Evolutionary conservation across 768 basidiomycete genomes (phyloP), one percentile per base, ranked within the genome.

Genomic region (Rhodotorula diobovata): DNA sequence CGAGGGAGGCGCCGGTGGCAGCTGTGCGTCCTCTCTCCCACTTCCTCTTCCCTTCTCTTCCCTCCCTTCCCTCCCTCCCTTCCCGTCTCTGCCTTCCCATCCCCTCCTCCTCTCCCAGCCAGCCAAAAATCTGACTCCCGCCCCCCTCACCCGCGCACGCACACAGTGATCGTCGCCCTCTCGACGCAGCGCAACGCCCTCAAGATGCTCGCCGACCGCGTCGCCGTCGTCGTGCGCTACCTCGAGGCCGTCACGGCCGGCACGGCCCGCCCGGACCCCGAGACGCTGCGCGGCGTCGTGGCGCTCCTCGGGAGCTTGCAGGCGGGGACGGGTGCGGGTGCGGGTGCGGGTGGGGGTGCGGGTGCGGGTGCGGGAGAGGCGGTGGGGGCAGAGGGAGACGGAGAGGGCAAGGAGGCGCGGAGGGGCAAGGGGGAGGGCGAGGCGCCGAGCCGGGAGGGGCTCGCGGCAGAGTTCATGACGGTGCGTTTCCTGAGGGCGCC

Each of bases 181-280:
- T 88, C 90, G 68, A 89, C 93, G 4, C 94, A 97, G 81, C 85
- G 93, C 72, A 91, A 93, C 60, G 96, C 96, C 20, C 89, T 99
- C 64, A 89, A 92, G 79, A 98, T 98, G 96, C 84, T 99, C 64
- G 88, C 93, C 77, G 93, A 96, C 75, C 87, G 96, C 60, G 90
- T 98, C 60, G 74, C 88, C 60, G 82, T 94, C 12, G 85, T 99
- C 16, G 87, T 92, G n/a, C 85, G 88, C 79, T 98, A 99, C 80
- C 87, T 98, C 45, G 81, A 85, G n/a, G 51, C 60, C 48, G 61
- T 70, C 39, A n/a, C 37, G 0, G 30, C 74, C 90, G 94, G 89
- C 23, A 84, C 86, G 78, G 86, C 89, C n/a, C 82, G 81, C 46
- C 86, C 86, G 69, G 93, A 99, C 80, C 87, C 93, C 75, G 84